Conservation (phyloP, 2,329 filamentous ascomycete genomes). For the Diaporthe sp. region DNA sequence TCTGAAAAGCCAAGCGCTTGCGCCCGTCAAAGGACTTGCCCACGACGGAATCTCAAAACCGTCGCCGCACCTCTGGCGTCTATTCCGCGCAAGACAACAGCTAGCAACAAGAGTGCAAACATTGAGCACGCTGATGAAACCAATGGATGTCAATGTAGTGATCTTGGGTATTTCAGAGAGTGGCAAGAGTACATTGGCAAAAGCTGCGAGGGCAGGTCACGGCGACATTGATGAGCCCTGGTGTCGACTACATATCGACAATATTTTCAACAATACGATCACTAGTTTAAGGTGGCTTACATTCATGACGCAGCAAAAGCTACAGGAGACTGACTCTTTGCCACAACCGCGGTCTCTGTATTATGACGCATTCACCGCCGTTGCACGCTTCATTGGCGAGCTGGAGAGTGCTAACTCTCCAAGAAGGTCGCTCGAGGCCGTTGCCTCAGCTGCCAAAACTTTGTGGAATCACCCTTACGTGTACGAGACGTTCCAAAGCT, state of each 20-base stretch:
- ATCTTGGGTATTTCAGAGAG: not conserved
- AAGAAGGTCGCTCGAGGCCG: not conserved
- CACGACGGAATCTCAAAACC: not conserved
- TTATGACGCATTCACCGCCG: not conserved
- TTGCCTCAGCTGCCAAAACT: not conserved
- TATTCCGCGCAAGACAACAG: not conserved
- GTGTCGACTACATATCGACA: not conserved
- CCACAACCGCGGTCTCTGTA: not conserved
- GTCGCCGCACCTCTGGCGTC: not conserved
- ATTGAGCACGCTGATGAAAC: not conserved
- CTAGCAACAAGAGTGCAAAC: not conserved
- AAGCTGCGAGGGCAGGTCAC: not conserved
- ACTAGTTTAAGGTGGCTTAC: not conserved
- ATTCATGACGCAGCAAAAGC: not conserved
- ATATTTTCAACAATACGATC: not conserved
- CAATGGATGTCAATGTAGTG: not conserved
- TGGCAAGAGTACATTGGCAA: constrained; percentile 1
- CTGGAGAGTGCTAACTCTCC: not conserved
- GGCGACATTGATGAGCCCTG: not conserved
- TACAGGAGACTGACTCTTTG: not conserved
- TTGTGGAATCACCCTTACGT: not conserved
- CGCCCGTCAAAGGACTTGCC: not conserved
- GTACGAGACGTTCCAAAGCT: not conserved
- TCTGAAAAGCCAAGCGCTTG: not conserved
- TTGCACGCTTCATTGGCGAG: not conserved